Evolutionary conservation across 345 rosid species (phyloP).

Genomic region (Abelmoschus esculentus): DNA sequence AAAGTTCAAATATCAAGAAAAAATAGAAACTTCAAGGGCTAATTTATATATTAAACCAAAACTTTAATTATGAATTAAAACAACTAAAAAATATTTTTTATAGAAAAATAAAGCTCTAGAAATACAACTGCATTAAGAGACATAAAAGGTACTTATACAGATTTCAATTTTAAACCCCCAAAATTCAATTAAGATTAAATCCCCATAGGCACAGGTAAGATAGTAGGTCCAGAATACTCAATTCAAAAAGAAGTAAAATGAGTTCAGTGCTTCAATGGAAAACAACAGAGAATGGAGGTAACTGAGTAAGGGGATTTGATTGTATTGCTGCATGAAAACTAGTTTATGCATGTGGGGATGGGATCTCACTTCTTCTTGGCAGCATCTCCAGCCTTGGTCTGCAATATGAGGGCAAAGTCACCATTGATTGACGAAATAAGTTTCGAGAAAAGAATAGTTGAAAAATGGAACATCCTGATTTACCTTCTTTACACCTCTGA

Average conservation of each 20-base stretch:
- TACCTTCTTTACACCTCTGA: conserved; percentile 28
- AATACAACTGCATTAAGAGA: too few relatives aligned
- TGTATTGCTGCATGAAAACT: not conserved
- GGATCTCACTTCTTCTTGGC: conserved; percentile 30
- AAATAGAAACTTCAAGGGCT: too few relatives aligned
- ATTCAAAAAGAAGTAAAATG: not conserved
- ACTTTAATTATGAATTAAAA: too few relatives aligned
- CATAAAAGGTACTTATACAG: too few relatives aligned
- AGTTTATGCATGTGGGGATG: not conserved
- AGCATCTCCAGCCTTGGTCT: conserved; percentile 37
- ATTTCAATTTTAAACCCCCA: too few relatives aligned
- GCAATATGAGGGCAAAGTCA: not conserved
- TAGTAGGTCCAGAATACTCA: not conserved
- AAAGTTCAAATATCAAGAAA: too few relatives aligned
- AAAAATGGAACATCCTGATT: not conserved
- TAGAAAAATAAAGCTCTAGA: too few relatives aligned
- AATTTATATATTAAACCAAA: too few relatives aligned
- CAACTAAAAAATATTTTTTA: too few relatives aligned
- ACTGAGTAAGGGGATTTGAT: not conserved
- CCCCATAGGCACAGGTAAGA: not conserved
- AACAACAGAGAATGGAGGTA: not conserved
- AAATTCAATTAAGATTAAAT: not conserved
- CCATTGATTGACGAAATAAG: not conserved
- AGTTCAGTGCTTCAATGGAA: not conserved
- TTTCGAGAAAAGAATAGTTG: not conserved